Evolutionary conservation across 257 asterid genomes (phyloP).

Genomic region (Penstemon eatonii): DNA sequence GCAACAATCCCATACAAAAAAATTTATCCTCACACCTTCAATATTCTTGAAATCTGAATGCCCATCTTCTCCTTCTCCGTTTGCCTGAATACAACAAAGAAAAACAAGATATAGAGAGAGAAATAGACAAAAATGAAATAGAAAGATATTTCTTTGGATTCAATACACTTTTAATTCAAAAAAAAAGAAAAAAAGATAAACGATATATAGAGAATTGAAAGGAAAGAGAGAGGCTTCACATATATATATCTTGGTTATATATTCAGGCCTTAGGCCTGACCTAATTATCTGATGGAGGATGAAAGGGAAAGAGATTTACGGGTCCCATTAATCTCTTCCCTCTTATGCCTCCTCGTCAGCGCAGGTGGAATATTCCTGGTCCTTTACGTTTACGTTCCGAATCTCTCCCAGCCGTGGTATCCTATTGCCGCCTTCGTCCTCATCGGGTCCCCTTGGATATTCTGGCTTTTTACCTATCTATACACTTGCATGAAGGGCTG

Average conservation of each 20-base stretch:
- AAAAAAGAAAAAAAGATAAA: not conserved
- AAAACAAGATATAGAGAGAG: constrained; percentile 16
- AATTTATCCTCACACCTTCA: not conserved
- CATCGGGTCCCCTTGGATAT: constrained; percentile 72
- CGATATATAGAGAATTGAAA: not conserved
- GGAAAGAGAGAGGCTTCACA: not conserved
- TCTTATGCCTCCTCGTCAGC: constrained; percentile 56
- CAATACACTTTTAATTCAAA: not conserved
- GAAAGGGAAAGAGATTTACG: constrained; percentile 57
- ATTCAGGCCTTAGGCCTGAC: not conserved
- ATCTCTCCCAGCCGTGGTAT: constrained; percentile 60
- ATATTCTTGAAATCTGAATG: constrained; percentile 28
- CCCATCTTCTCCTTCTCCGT: constrained; percentile 34
- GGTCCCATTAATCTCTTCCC: constrained; percentile 53
- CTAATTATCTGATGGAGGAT: constrained; percentile 41
- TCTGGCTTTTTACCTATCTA: constrained; percentile 59
- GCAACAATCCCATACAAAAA: too few relatives aligned
- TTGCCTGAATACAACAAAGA: constrained; percentile 42
- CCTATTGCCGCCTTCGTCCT: constrained; percentile 56
- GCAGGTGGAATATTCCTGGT: constrained; percentile 66
- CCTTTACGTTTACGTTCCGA: constrained; percentile 48
- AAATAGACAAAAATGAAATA: not conserved
- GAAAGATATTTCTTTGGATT: not conserved
- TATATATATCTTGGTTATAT: not conserved
- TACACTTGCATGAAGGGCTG: constrained; percentile 57